Conservation (phyloP, 495 filamentous ascomycete species). For the Penicillium alfredii region DNA sequence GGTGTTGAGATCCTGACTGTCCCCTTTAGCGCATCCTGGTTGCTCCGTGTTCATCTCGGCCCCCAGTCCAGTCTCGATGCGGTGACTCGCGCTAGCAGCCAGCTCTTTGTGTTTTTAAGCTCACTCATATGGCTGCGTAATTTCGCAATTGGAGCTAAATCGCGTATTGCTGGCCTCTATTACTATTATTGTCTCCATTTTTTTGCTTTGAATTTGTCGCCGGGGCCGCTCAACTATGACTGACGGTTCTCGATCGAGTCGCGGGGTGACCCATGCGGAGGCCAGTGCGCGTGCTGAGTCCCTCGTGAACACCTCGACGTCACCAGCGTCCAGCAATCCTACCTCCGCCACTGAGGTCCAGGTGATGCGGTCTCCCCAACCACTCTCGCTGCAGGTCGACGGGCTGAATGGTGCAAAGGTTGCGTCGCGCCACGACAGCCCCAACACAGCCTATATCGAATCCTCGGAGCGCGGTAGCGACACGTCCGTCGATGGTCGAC, state of each 20-base stretch:
- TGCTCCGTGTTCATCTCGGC: constrained; percentile 8
- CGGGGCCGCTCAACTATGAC: constrained; percentile 14
- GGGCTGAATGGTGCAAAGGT: constrained; percentile 14
- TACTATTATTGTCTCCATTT: not conserved
- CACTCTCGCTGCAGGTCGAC: constrained; percentile 23
- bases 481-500: constrained; percentile 16
- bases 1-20: constrained; percentile 17
- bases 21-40: constrained; percentile 5
- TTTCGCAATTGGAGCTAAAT: constrained; percentile 12
- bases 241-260: constrained; percentile 13
- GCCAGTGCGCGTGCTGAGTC: constrained; percentile 13
- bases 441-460: constrained; percentile 13
- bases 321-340: constrained; percentile 5
- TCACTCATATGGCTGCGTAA: constrained; percentile 15
- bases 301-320: constrained; percentile 10
- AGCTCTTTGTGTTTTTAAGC: constrained; percentile 16
- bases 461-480: constrained; percentile 23
- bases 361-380: constrained; percentile 17
- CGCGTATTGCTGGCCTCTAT: constrained; percentile 10
- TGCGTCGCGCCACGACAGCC: no score
- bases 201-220: not conserved
- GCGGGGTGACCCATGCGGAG: constrained; percentile 19
- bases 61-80: constrained; percentile 14
- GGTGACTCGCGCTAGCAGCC: constrained; percentile 17
- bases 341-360: constrained; percentile 9